Conservation (phyloP, 106 monocot species). For the Narthecium ossifragum region DNA sequence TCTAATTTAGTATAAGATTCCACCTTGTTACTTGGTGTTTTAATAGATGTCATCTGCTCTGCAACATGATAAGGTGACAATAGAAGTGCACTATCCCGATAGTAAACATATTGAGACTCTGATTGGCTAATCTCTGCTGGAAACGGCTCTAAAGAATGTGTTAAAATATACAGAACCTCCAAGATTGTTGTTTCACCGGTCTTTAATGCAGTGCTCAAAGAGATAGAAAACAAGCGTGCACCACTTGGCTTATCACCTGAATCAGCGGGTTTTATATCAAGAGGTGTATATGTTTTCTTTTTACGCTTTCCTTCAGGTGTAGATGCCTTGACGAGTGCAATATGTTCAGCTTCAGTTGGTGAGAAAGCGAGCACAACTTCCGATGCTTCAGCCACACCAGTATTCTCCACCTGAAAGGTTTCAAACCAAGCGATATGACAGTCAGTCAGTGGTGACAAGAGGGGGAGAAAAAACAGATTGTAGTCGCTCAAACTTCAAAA, state of each 20-base stretch:
- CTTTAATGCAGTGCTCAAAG: slow-evolving; percentile 41
- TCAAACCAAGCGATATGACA: too few species aligned
- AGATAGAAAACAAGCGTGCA: slow-evolving; percentile 41
- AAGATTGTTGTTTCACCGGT: slow-evolving; percentile 32
- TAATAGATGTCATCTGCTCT: slow-evolving; percentile 59
- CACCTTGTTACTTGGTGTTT: slow-evolving; percentile 54
- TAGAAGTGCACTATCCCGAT: slow-evolving; percentile 63
- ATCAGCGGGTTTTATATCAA: slow-evolving; percentile 36
- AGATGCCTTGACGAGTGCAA: slow-evolving; percentile 57
- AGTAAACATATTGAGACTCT: slow-evolving; percentile 69
- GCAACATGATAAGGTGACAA: slow-evolving; percentile 66
- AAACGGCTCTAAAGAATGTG: slow-evolving; percentile 60
- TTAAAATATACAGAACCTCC: slow-evolving; percentile 52
- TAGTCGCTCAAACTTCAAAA: too few species aligned
- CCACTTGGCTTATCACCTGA: slow-evolving; percentile 28
- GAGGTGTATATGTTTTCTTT: slow-evolving; percentile 52
- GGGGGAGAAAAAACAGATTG: too few species aligned
- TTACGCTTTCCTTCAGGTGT: slow-evolving; percentile 51
- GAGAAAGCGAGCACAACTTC: slow-evolving; percentile 69
- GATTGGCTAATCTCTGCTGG: slow-evolving; percentile 72
- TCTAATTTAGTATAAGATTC: slow-evolving; percentile 68
- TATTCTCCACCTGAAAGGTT: slow-evolving; percentile 62
- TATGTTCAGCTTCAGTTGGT: slow-evolving; percentile 52
- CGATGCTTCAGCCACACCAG: slow-evolving; percentile 40
- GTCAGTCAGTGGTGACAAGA: too few species aligned